A percentile compares a stretch with the other conserved stretches of the same genome.
phyloP scores from a whole-genome alignment of 352 stramenopile species.

The Globisporangium viniferum region DNA sequence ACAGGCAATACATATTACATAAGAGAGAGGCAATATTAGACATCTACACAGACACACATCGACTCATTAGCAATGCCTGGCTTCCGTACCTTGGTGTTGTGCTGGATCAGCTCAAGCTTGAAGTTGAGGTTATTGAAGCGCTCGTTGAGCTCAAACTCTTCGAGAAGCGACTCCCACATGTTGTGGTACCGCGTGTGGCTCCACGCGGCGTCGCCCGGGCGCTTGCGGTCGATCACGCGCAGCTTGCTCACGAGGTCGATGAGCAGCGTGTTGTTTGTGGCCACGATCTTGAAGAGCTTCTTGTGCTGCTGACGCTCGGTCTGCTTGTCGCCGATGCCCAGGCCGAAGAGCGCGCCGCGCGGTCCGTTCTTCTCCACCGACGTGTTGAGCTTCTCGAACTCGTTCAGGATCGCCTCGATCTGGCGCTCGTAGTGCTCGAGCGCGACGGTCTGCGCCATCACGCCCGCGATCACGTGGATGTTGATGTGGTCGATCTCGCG shows the following conservation, averaged over 20 bases:
- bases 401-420: slow-evolving; percentile 92
- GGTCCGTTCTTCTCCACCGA: slow-evolving; percentile 76
- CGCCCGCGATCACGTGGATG: slow-evolving; percentile 92
- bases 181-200: slow-evolving; percentile 94
- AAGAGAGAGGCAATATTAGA: slow-evolving; percentile 11
- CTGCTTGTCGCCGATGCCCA: slow-evolving; percentile 38
- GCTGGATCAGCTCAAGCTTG: slow-evolving; percentile 96
- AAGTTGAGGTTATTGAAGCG: slow-evolving; percentile 97
- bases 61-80: neutral
- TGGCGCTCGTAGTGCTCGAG: slow-evolving; percentile 96
- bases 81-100: slow-evolving; percentile 93
- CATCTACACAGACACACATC: neutral
- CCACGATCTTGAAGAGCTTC: slow-evolving; percentile 89
- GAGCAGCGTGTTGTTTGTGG: slow-evolving; percentile 95
- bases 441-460: slow-evolving; percentile 95
- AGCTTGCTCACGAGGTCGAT: slow-evolving; percentile 96
- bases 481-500: slow-evolving; percentile 83
- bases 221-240: slow-evolving; percentile 93
- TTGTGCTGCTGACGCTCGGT: slow-evolving; percentile 77
- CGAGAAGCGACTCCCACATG: slow-evolving; percentile 84
- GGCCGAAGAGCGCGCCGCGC: slow-evolving; percentile 62
- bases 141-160: slow-evolving; percentile 94
- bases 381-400: slow-evolving; percentile 94
- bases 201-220: slow-evolving; percentile 91
- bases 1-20: slow-evolving; percentile 4